Conservation (phyloP, 768 basidiomycete genomes). For the Tephrocybe sp. region DNA sequence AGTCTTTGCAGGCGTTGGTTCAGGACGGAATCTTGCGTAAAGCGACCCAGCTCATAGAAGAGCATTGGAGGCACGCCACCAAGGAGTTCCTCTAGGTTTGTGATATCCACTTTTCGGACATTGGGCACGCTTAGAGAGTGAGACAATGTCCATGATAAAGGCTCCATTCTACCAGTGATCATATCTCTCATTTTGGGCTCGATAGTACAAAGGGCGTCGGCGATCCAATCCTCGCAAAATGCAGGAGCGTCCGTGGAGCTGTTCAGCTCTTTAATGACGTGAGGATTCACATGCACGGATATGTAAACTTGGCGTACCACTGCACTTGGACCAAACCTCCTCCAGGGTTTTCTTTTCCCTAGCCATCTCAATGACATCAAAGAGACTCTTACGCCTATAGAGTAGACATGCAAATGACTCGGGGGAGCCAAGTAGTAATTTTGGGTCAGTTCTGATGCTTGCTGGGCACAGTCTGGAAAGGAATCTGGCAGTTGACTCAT, state of each 20-base stretch:
- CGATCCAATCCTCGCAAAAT: not conserved
- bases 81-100: not conserved
- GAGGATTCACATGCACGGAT: not conserved
- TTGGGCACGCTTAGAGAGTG: not conserved
- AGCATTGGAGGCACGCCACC: not conserved
- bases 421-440: not conserved
- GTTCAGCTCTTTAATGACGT: not conserved
- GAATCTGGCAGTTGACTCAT: not conserved
- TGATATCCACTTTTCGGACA: not conserved
- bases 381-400: not conserved
- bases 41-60: slow-evolving; percentile 1
- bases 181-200: not conserved
- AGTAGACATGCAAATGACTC: slow-evolving; percentile 1
- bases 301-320: not conserved
- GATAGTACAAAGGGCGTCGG: not conserved
- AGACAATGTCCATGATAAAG: not conserved
- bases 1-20: not conserved
- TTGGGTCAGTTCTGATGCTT: not conserved
- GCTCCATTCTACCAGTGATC: not conserved
- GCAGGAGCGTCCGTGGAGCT: not conserved
- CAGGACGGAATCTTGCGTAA: not conserved
- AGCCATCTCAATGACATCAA: not conserved
- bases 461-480: not conserved
- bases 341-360: not conserved
- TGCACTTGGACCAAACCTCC: not conserved